Percentiles rank a stretch among this genome's conserved stretches.
Conservation (phyloP, 352 stramenopile genomes). For the Pythium sukuiense region DNA sequence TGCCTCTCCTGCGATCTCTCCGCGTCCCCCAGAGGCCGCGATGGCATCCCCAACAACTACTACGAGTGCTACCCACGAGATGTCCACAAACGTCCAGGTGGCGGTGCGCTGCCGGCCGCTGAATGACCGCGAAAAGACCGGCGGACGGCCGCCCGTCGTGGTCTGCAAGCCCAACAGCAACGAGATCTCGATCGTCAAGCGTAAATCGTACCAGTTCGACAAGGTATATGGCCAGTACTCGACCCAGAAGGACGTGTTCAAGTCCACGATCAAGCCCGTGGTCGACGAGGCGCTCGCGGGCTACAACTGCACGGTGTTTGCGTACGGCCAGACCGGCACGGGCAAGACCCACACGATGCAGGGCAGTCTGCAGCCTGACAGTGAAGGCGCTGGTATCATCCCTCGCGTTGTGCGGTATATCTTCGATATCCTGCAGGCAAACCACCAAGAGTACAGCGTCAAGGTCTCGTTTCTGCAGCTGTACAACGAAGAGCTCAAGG, state of each 20-base stretch:
- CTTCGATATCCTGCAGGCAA: slow-evolving; percentile 92
- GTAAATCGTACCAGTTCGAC: slow-evolving; percentile 92
- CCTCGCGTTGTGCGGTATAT: slow-evolving; percentile 93
- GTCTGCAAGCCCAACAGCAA: slow-evolving; percentile 85
- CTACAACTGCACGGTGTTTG: slow-evolving; percentile 97
- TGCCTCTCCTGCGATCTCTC: background rate
- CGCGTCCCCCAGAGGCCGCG: background rate
- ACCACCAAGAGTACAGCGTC: slow-evolving; percentile 91
- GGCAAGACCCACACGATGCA: slow-evolving; percentile 99
- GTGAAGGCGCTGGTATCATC: slow-evolving; percentile 94
- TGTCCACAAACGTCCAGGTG: slow-evolving; percentile 82
- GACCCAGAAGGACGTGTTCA: slow-evolving; percentile 97
- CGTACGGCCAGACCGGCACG: slow-evolving; percentile 96
- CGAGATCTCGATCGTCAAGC: slow-evolving; percentile 84
- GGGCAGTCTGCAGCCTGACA: slow-evolving; percentile 82
- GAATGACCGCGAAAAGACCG: slow-evolving; percentile 86
- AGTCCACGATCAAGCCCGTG: slow-evolving; percentile 89
- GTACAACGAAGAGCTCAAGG: slow-evolving; percentile 98
- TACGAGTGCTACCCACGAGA: slow-evolving; percentile 1
- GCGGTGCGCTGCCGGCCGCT: slow-evolving; percentile 89
- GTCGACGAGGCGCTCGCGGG: slow-evolving; percentile 95
- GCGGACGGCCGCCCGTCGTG: slow-evolving; percentile 75
- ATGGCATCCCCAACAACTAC: slow-evolving; percentile 21
- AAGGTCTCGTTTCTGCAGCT: slow-evolving; percentile 97
- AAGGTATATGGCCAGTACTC: slow-evolving; percentile 94